Evolutionary conservation across 2,329 filamentous ascomycete genomes (phyloP).

Genomic region (Aspergillus cejpii): DNA sequence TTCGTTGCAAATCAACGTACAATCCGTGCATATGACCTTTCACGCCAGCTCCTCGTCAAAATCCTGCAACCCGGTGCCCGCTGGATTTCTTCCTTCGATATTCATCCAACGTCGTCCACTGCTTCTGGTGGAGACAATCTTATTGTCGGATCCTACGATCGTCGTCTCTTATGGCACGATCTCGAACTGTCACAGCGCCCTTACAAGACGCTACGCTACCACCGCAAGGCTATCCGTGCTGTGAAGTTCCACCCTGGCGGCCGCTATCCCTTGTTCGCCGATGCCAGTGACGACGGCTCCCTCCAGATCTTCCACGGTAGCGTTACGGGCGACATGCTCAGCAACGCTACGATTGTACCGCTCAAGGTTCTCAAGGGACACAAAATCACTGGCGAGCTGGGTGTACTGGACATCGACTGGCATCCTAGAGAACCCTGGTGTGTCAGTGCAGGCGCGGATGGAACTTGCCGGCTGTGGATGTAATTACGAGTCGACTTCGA

Average conservation of each 20-base stretch:
- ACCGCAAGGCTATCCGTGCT: slow-evolving; percentile 80
- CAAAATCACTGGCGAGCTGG: slow-evolving; percentile 74
- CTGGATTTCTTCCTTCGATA: slow-evolving; percentile 89
- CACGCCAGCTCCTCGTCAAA: slow-evolving; percentile 85
- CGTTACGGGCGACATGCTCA: slow-evolving; percentile 88
- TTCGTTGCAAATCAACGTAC: slow-evolving; percentile 93
- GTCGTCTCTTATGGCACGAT: slow-evolving; percentile 92
- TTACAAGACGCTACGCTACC: slow-evolving; percentile 95
- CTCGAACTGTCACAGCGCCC: slow-evolving; percentile 82
- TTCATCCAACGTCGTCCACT: slow-evolving; percentile 83
- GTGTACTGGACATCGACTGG: slow-evolving; percentile 93
- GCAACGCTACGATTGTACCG: slow-evolving; percentile 92
- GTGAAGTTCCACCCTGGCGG: slow-evolving; percentile 77
- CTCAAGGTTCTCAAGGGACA: slow-evolving; percentile 91
- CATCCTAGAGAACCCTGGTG: slow-evolving; percentile 91
- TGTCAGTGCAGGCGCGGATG: slow-evolving; percentile 89
- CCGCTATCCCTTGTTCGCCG: slow-evolving; percentile 79
- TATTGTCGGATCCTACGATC: slow-evolving; percentile 90
- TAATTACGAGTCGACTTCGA: slow-evolving; percentile 31
- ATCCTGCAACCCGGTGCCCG: slow-evolving; percentile 87
- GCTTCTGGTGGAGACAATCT: slow-evolving; percentile 90
- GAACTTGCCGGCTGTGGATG: slow-evolving; percentile 84
- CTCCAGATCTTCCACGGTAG: slow-evolving; percentile 96
- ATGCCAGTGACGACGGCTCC: slow-evolving; percentile 89
- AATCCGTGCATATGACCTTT: slow-evolving; percentile 89